Conservation (phyloP, 2,329 filamentous ascomycete species). For the Sporothrix mexicana region DNA sequence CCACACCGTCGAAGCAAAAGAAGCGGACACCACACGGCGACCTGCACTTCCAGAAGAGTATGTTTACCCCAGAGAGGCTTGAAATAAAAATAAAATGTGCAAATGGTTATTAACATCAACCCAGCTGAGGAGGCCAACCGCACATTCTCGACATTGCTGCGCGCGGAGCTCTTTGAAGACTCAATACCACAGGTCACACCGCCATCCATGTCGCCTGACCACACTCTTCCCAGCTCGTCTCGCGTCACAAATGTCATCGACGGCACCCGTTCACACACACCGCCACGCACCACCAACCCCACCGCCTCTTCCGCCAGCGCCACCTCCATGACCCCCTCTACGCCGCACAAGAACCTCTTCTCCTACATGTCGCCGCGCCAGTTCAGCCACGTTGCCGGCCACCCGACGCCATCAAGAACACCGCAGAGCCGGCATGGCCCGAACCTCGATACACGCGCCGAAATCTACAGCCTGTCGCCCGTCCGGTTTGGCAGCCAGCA, state of each 20-base stretch:
- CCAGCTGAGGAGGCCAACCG: slow-evolving; percentile 90
- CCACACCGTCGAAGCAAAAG: slow-evolving; percentile 84
- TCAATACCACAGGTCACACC: slow-evolving; percentile 82
- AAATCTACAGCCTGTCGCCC: slow-evolving; percentile 94
- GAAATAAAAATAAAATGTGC: neutral
- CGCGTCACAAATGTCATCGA: slow-evolving; percentile 64
- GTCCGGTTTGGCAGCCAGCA: slow-evolving; percentile 92
- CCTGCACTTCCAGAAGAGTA: slow-evolving; percentile 92
- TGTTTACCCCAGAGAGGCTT: slow-evolving; percentile 43
- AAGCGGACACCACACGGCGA: slow-evolving; percentile 87
- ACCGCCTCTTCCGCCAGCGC: slow-evolving; percentile 54
- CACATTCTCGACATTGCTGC: slow-evolving; percentile 85
- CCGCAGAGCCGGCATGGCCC: slow-evolving; percentile 86
- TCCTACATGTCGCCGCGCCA: slow-evolving; percentile 82
- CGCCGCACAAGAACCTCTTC: slow-evolving; percentile 96
- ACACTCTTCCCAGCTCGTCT: slow-evolving; percentile 54
- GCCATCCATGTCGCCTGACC: slow-evolving; percentile 66
- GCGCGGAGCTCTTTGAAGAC: slow-evolving; percentile 89
- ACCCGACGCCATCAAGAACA: slow-evolving; percentile 86
- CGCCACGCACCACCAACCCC: slow-evolving; percentile 56
- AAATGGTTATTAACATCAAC: neutral
- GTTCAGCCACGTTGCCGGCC: slow-evolving; percentile 72
- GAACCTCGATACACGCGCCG: slow-evolving; percentile 86
- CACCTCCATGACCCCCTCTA: slow-evolving; percentile 83
- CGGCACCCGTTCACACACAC: slow-evolving; percentile 78